These are phyloP conservation scores for Meyerozyma guilliermondii DNA, from an alignment of 1,139 yeast genomes.

Conservation along the genomic window DNA sequence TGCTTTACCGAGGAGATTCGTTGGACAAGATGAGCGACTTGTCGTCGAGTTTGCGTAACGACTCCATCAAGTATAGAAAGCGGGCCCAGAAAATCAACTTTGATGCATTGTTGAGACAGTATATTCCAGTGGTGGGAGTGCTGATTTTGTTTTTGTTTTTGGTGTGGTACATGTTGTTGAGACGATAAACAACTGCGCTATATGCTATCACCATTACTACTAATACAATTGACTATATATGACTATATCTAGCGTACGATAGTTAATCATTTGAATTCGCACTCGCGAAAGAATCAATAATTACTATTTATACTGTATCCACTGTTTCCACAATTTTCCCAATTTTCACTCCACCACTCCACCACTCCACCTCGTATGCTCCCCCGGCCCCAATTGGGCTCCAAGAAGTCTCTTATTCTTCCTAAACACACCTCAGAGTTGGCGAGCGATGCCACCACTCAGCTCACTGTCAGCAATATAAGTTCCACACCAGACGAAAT, in stretches of 20 bases:
- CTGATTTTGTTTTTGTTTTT: slow-evolving; percentile 71
- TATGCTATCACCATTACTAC: no score
- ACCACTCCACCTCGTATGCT: background rate
- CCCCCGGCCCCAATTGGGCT: background rate
- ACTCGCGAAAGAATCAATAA: no score
- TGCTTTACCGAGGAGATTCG: slow-evolving; percentile 90
- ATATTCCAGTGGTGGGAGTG: slow-evolving; percentile 77
- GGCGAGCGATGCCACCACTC: background rate
- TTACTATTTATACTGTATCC: no score
- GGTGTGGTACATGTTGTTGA: slow-evolving; percentile 74
- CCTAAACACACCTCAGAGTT: background rate
- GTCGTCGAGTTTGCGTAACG: slow-evolving; percentile 72
- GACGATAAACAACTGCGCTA: slow-evolving; percentile 6
- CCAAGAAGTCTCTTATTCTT: background rate
- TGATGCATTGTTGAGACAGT: slow-evolving; percentile 83
- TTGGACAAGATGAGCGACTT: slow-evolving; percentile 90
- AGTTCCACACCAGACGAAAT: background rate
- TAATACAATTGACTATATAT: no score
- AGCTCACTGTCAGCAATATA: background rate
- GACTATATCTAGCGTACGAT: no score
- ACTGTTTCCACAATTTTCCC: background rate
- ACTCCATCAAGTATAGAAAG: slow-evolving; percentile 81
- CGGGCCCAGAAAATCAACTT: slow-evolving; percentile 89
- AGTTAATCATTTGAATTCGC: no score
- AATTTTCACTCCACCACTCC: background rate